Percentiles rank a stretch among this genome's conserved stretches.
Evolutionary conservation across 805 yeast genomes (phyloP).

Genomic region (Lipomyces starkeyi): DNA sequence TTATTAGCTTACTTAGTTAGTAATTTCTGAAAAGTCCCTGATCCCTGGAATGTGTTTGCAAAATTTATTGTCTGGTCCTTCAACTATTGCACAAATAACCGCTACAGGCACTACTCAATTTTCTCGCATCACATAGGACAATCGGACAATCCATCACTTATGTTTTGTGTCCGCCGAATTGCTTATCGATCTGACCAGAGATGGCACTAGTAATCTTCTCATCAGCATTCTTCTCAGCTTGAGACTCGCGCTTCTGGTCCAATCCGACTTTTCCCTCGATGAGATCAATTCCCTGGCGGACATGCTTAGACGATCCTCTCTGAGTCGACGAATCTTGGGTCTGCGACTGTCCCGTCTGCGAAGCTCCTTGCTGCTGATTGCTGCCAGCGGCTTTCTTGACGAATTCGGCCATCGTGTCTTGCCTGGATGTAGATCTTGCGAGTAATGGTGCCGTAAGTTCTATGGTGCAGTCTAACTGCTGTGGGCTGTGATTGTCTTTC

Average conservation of each 20-base stretch:
- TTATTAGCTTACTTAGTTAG: no score
- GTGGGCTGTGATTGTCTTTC: no score
- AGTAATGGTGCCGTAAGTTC: no score
- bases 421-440: no score
- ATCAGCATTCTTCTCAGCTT: conserved; percentile 35
- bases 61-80: no score
- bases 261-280: conserved; percentile 32
- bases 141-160: no score
- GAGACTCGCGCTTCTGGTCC: conserved; percentile 36
- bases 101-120: no score
- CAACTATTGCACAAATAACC: no score
- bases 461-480: no score
- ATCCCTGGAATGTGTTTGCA: no score
- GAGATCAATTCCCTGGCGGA: conserved; percentile 31
- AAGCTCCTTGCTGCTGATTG: conserved; percentile 5
- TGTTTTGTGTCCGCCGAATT: conserved; percentile 4
- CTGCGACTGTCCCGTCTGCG: not conserved
- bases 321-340: not conserved
- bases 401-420: conserved; percentile 18
- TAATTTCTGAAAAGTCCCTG: no score
- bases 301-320: conserved; percentile 25
- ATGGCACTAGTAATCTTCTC: conserved; percentile 26
- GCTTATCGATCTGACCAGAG: conserved; percentile 26
- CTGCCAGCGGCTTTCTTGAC: conserved; percentile 23
- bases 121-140: no score